Conservation (phyloP, 345 rosid species). For the Eucalyptus lansdowneana region DNA sequence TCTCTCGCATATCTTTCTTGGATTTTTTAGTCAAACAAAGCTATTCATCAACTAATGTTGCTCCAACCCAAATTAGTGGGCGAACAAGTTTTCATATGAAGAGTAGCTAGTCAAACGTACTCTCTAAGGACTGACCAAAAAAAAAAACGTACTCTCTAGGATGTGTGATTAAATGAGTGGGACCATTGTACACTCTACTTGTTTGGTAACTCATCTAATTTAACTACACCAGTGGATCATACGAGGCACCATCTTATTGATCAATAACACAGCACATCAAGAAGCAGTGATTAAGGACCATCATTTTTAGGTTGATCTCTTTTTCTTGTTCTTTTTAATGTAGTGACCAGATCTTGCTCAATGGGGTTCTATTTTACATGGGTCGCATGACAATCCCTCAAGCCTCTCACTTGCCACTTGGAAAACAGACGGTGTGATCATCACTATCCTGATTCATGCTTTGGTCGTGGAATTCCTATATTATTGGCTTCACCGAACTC, state of each 20-base stretch:
- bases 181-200: not conserved
- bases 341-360: conserved; percentile 35
- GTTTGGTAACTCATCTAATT: too few relatives aligned
- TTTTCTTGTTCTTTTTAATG: too few relatives aligned
- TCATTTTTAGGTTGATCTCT: not conserved
- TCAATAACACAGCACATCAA: not conserved
- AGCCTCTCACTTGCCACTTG: conserved; percentile 26
- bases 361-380: conserved; percentile 8
- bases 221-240: not conserved
- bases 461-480: conserved; percentile 67
- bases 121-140: too few relatives aligned
- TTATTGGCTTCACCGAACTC: conserved; percentile 67
- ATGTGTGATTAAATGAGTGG: not conserved
- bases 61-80: not conserved
- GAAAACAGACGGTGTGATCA: conserved; percentile 35
- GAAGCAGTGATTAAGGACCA: not conserved
- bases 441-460: conserved; percentile 18
- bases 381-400: not conserved
- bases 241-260: not conserved
- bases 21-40: not conserved
- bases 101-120: not conserved
- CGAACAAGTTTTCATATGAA: not conserved
- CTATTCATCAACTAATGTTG: not conserved
- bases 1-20: not conserved
- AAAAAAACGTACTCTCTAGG: not conserved